A percentile compares a stretch with the other conserved stretches of the same genome.
Conservation (phyloP, 2,329 filamentous ascomycete genomes). For the Emydomyces testavorans region DNA sequence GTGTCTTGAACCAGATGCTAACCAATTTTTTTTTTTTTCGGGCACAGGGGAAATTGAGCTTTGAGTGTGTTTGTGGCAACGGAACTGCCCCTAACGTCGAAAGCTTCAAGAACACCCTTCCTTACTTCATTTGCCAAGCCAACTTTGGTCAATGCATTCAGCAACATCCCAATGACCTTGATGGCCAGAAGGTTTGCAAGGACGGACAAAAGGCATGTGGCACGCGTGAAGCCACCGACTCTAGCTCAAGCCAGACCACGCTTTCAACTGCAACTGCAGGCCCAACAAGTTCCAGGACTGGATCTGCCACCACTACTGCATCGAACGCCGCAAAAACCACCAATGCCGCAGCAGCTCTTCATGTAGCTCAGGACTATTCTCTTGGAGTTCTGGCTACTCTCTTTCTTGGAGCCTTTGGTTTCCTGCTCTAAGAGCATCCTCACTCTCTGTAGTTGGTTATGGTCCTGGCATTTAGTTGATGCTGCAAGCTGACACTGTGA, state of each 20-base stretch:
- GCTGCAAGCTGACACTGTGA: background rate
- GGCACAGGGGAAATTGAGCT: conserved; percentile 41
- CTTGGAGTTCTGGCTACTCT: conserved; percentile 43
- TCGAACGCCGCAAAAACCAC: conserved; percentile 25
- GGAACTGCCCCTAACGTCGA: conserved; percentile 44
- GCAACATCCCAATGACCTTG: conserved; percentile 36
- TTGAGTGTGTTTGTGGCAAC: conserved; percentile 48
- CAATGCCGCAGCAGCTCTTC: conserved; percentile 37
- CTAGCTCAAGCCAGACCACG: conserved; percentile 22
- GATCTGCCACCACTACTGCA: conserved; percentile 22
- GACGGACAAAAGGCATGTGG: conserved; percentile 42
- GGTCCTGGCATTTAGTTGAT: background rate
- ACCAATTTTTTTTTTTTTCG: background rate
- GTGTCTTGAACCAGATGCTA: background rate
- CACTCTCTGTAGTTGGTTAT: background rate
- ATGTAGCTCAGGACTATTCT: conserved; percentile 39
- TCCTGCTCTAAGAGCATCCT: conserved; percentile 42
- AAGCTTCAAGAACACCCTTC: conserved; percentile 47
- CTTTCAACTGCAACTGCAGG: conserved; percentile 21
- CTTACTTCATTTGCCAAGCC: conserved; percentile 48
- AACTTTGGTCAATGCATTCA: conserved; percentile 42
- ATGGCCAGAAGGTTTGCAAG: conserved; percentile 41
- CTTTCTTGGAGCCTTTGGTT: conserved; percentile 45
- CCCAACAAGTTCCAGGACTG: conserved; percentile 21
- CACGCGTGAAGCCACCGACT: conserved; percentile 21